Percentiles rank a stretch among this genome's conserved stretches.
Conservation (phyloP, 441 rosid species). For the Flueggea neowawraea region DNA sequence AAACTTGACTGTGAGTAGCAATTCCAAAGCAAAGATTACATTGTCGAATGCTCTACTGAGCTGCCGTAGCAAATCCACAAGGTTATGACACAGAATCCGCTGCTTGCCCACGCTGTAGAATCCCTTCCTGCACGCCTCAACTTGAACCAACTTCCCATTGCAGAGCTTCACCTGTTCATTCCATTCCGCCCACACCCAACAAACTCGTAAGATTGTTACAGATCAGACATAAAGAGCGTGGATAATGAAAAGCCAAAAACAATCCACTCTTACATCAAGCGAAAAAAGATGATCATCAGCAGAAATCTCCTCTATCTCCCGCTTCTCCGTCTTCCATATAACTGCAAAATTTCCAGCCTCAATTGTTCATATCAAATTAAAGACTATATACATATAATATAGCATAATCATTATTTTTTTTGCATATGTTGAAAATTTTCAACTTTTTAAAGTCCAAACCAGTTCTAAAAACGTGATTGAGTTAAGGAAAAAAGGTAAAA, state of each 20-base stretch:
- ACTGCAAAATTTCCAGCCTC: conserved; percentile 37
- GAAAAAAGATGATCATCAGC: conserved; percentile 84
- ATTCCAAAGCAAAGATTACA: conserved; percentile 31
- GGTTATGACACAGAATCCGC: conserved; percentile 66
- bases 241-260: background rate
- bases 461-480: too few species aligned
- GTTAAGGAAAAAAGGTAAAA: too few species aligned
- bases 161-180: conserved; percentile 80
- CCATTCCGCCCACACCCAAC: background rate
- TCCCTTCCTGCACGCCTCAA: conserved; percentile 79
- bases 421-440: too few species aligned
- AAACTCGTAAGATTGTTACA: background rate
- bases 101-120: conserved; percentile 80
- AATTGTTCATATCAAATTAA: conserved; percentile 2
- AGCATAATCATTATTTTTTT: too few species aligned
- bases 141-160: conserved; percentile 82
- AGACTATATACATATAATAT: background rate
- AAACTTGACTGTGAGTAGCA: background rate
- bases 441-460: too few species aligned
- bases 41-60: conserved; percentile 86
- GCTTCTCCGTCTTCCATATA: conserved; percentile 50
- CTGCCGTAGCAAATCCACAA: conserved; percentile 91
- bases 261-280: conserved; percentile 53
- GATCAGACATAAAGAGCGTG: too few species aligned
- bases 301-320: conserved; percentile 54